These are phyloP conservation scores for Phialemonium atrogriseum DNA, from an alignment of 2,329 filamentous ascomycete species.

Conservation along the genomic window DNA sequence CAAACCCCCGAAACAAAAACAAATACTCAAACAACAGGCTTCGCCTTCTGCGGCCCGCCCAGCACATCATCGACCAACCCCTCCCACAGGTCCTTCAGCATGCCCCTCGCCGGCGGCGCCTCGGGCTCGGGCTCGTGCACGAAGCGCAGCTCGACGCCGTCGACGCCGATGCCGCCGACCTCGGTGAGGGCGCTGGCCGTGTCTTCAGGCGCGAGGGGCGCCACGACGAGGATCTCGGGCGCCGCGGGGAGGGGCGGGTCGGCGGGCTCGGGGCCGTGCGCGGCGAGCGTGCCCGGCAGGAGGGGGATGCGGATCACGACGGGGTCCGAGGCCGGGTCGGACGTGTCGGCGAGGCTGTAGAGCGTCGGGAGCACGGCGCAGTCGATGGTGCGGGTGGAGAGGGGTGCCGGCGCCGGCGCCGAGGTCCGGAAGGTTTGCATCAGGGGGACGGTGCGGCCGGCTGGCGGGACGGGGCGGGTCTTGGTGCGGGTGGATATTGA, in stretches of 20 bases:
- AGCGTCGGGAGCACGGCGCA: slow-evolving; percentile 43
- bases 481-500: slow-evolving; percentile 35
- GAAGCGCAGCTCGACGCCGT: slow-evolving; percentile 48
- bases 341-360: slow-evolving; percentile 16
- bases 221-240: slow-evolving; percentile 46
- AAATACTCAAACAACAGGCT: slow-evolving; percentile 16
- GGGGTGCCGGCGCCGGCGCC: slow-evolving; percentile 25
- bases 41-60: slow-evolving; percentile 15
- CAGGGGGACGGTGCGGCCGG: slow-evolving; percentile 41
- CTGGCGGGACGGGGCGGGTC: slow-evolving; percentile 34
- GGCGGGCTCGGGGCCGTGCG: slow-evolving; percentile 30
- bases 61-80: slow-evolving; percentile 46
- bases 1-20: not conserved
- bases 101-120: slow-evolving; percentile 30
- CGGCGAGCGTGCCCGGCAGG: slow-evolving; percentile 49
- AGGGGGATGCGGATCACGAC: slow-evolving; percentile 46
- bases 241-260: slow-evolving; percentile 31
- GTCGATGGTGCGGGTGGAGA: slow-evolving; percentile 36
- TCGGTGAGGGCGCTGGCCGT: slow-evolving; percentile 43
- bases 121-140: slow-evolving; percentile 27
- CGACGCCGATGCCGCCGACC: slow-evolving; percentile 49
- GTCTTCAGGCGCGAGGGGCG: slow-evolving; percentile 44
- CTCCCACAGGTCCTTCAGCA: slow-evolving; percentile 48
- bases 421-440: slow-evolving; percentile 56
- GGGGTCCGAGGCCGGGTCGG: slow-evolving; percentile 22